Conservation (phyloP, 2,329 filamentous ascomycete genomes). For the Ascochyta rabiei region DNA sequence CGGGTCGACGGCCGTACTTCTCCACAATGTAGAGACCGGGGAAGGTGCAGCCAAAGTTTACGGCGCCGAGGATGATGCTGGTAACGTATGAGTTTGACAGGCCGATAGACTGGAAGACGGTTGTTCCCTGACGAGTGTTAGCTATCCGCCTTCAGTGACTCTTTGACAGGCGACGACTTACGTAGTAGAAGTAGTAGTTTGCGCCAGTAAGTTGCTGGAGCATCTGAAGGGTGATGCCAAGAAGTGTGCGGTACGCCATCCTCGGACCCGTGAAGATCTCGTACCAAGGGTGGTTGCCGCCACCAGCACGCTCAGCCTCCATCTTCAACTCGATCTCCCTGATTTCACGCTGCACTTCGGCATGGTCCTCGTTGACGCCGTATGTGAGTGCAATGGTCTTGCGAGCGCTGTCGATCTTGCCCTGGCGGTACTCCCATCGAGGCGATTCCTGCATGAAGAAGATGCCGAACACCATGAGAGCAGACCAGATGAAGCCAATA, state of each 20-base stretch:
- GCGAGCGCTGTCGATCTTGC: conserved; percentile 58
- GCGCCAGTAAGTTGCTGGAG: conserved; percentile 72
- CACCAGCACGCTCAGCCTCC: conserved; percentile 56
- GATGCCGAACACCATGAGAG: conserved; percentile 61
- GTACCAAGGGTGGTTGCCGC: conserved; percentile 51
- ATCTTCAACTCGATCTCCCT: conserved; percentile 62
- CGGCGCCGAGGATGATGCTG: conserved; percentile 55
- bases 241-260: conserved; percentile 68
- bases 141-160: background rate
- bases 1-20: conserved; percentile 52
- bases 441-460: conserved; percentile 63
- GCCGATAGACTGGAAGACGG: conserved; percentile 52
- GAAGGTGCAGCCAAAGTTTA: conserved; percentile 57
- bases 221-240: conserved; percentile 68
- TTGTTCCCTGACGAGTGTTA: conserved; percentile 48
- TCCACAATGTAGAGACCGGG: conserved; percentile 56
- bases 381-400: conserved; percentile 61
- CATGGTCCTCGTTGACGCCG: conserved; percentile 62
- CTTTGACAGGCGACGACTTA: background rate
- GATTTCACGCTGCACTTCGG: conserved; percentile 59
- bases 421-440: conserved; percentile 63
- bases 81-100: conserved; percentile 54
- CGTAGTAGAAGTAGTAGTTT: conserved; percentile 63
- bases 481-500: conserved; percentile 62
- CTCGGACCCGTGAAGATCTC: conserved; percentile 70